phyloP scores from a whole-genome alignment of 2,329 filamentous ascomycete genomes.

The Blumeria hordei region DNA sequence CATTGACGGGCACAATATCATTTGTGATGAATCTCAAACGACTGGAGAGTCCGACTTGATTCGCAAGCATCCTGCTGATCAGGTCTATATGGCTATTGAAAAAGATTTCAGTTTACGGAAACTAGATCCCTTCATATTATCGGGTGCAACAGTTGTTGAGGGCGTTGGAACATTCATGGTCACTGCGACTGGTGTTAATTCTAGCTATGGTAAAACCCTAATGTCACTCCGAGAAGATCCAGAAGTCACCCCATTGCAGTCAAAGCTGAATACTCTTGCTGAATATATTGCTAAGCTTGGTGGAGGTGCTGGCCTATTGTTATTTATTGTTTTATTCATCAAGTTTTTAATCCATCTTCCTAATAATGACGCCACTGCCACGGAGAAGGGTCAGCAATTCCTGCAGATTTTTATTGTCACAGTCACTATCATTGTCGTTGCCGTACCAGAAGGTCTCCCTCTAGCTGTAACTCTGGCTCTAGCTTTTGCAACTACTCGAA shows the following conservation, averaged over 20 bases:
- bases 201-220: conserved; percentile 52
- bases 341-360: conserved; percentile 44
- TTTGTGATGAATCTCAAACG: conserved; percentile 50
- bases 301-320: conserved; percentile 42
- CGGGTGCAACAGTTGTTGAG: conserved; percentile 53
- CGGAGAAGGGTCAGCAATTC: conserved; percentile 35
- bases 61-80: conserved; percentile 38
- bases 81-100: conserved; percentile 39
- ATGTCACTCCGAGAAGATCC: conserved; percentile 56
- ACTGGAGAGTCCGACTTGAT: conserved; percentile 55
- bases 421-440: conserved; percentile 44
- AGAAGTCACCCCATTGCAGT: conserved; percentile 56
- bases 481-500: conserved; percentile 40
- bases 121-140: conserved; percentile 59
- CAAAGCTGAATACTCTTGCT: conserved; percentile 51
- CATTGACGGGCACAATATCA: conserved; percentile 39
- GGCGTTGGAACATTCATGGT: conserved; percentile 56
- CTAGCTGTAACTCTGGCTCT: conserved; percentile 44
- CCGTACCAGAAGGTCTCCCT: conserved; percentile 40
- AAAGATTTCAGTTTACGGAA: conserved; percentile 34
- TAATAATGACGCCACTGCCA: conserved; percentile 21
- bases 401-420: conserved; percentile 37
- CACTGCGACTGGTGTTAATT: conserved; percentile 49
- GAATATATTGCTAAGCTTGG: conserved; percentile 61
- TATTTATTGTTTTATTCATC: conserved; percentile 62